Evolutionary conservation across 1,284 basidiomycete species (phyloP).

Genomic region (Puccinia hordei): DNA sequence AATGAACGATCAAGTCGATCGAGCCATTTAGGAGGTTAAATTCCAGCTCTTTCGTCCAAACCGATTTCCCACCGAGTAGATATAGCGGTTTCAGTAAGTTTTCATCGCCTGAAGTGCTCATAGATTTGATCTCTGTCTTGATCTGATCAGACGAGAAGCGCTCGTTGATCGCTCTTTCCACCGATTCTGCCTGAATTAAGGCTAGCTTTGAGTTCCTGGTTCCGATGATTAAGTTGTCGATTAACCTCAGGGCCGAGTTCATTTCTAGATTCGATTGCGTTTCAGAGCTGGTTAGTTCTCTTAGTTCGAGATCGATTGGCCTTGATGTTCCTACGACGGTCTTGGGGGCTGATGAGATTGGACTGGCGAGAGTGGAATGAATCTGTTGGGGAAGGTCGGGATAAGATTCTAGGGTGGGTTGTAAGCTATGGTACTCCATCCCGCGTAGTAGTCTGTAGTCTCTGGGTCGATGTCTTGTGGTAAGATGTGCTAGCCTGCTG

Average conservation of each 20-base stretch:
- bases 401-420: background rate
- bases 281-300: background rate
- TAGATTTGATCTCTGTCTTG: constrained; percentile 73
- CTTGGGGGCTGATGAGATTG: background rate
- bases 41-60: constrained; percentile 96
- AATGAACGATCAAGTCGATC: constrained; percentile 92
- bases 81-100: constrained; percentile 72
- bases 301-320: background rate
- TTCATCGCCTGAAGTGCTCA: constrained; percentile 87
- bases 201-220: constrained; percentile 84
- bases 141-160: constrained; percentile 51
- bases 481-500: no score
- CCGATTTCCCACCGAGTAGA: constrained; percentile 68
- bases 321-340: background rate
- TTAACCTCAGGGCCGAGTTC: constrained; percentile 5
- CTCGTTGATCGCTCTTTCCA: constrained; percentile 66
- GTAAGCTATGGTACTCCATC: background rate
- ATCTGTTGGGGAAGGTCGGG: background rate
- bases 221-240: constrained; percentile 66
- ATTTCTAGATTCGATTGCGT: background rate
- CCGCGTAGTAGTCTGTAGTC: no score
- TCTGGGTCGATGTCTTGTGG: no score
- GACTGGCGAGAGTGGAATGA: background rate
- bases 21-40: constrained; percentile 71
- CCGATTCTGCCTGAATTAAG: constrained; percentile 78